phyloP scores from a whole-genome alignment of 208 protist species.

The Wallacemonas rigidus region DNA sequence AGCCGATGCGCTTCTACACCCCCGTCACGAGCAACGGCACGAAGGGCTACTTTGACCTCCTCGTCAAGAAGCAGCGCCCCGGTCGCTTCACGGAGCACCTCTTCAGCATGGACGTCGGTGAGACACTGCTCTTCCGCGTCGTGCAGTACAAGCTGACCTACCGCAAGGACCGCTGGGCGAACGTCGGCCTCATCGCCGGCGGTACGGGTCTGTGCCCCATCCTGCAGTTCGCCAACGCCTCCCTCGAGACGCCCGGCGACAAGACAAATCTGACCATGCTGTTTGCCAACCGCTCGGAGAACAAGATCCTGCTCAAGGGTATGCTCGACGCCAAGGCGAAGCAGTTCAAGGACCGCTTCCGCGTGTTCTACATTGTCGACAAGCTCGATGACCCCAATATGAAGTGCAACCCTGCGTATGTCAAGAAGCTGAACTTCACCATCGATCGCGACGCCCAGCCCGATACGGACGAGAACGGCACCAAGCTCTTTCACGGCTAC shows the following conservation, averaged over 20 bases:
- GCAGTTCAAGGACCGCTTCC: slow-evolving; percentile 70
- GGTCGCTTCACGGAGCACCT: slow-evolving; percentile 88
- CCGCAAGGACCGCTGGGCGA: slow-evolving; percentile 70
- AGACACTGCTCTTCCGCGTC: slow-evolving; percentile 75
- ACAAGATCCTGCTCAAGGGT: slow-evolving; percentile 92
- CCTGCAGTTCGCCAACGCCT: slow-evolving; percentile 89
- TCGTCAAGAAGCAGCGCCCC: slow-evolving; percentile 83
- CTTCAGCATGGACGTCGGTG: slow-evolving; percentile 82
- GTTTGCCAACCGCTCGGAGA: slow-evolving; percentile 91
- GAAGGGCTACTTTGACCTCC: slow-evolving; percentile 89
- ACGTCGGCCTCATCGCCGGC: slow-evolving; percentile 90
- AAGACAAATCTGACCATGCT: slow-evolving; percentile 83
- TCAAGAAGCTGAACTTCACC: slow-evolving; percentile 27
- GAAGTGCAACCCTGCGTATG: slow-evolving; percentile 44
- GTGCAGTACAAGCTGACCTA: slow-evolving; percentile 87
- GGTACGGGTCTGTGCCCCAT: slow-evolving; percentile 93
- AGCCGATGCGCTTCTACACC: slow-evolving; percentile 91
- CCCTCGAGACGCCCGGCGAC: slow-evolving; percentile 80
- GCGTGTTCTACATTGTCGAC: slow-evolving; percentile 91
- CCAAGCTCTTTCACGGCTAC: slow-evolving; percentile 78
- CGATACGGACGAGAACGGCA: slow-evolving; percentile 37
- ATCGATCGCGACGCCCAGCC: slow-evolving; percentile 46
- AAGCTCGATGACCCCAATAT: slow-evolving; percentile 54
- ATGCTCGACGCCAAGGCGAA: slow-evolving; percentile 78
- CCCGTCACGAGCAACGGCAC: slow-evolving; percentile 87